These are phyloP conservation scores for Pleurotus pulmonarius DNA, from an alignment of 768 basidiomycete genomes.

Conservation along the genomic window DNA sequence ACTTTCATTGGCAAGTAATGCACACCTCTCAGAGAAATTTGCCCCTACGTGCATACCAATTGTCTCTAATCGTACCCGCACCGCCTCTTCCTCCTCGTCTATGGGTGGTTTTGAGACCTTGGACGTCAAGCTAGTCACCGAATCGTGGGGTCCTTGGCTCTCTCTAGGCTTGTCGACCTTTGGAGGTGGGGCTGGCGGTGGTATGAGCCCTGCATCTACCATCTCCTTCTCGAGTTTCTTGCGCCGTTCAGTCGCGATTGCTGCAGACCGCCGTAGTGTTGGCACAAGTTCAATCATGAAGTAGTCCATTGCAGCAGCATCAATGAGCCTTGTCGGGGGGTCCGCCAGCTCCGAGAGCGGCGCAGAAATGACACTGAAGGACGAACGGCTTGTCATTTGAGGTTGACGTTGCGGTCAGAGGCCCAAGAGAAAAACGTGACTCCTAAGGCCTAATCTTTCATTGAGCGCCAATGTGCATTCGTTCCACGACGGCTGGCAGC, in stretches of 20 bases:
- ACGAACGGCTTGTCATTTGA: slow-evolving; percentile 27
- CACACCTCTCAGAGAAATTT: slow-evolving; percentile 81
- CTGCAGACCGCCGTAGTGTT: slow-evolving; percentile 70
- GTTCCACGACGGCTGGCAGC: too few relatives aligned
- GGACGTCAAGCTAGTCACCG: slow-evolving; percentile 35
- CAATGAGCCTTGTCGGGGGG: slow-evolving; percentile 56
- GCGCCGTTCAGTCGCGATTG: slow-evolving; percentile 62
- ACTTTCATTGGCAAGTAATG: slow-evolving; percentile 4
- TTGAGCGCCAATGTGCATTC: too few relatives aligned
- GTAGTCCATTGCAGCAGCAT: slow-evolving; percentile 76
- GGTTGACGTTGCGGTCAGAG: too few relatives aligned
- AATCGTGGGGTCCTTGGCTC: slow-evolving; percentile 33
- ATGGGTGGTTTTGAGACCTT: slow-evolving; percentile 21
- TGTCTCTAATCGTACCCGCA: slow-evolving; percentile 67
- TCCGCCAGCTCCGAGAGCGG: slow-evolving; percentile 57
- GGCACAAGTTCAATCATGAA: slow-evolving; percentile 80
- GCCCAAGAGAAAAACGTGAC: too few relatives aligned
- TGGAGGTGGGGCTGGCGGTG: slow-evolving; percentile 38
- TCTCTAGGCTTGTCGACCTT: slow-evolving; percentile 32
- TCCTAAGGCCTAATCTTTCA: too few relatives aligned
- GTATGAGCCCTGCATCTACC: slow-evolving; percentile 73
- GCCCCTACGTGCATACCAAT: slow-evolving; percentile 87
- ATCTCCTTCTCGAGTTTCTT: slow-evolving; percentile 75
- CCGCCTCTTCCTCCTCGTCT: slow-evolving; percentile 70
- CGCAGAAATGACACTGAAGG: slow-evolving; percentile 18